phyloP scores from a whole-genome alignment of 441 rosid genomes.

The Melastoma candidum region DNA sequence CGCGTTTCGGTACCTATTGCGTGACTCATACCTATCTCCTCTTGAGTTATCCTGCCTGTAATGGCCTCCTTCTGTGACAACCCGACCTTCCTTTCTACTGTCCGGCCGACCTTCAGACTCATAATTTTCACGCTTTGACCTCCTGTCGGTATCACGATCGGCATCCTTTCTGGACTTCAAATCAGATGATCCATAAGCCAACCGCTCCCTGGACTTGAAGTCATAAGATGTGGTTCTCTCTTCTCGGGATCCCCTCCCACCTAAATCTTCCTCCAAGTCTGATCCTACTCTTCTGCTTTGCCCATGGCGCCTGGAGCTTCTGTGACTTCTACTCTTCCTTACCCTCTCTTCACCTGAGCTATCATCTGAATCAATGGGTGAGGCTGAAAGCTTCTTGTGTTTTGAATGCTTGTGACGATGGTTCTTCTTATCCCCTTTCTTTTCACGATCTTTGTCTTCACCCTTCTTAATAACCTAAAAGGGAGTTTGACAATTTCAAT shows the following conservation, averaged over 20 bases:
- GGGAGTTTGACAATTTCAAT: too few relatives aligned
- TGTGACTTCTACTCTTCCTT: constrained; percentile 18
- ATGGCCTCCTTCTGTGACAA: constrained; percentile 11
- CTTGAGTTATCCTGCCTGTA: constrained; percentile 9
- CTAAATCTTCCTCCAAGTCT: constrained; percentile 31
- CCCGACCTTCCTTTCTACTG: constrained; percentile 19
- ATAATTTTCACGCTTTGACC: constrained; percentile 25
- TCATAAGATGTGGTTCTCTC: constrained; percentile 21
- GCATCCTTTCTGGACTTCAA: constrained; percentile 19
- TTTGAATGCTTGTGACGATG: constrained; percentile 27
- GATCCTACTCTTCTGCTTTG: constrained; percentile 20
- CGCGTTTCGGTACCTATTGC: constrained; percentile 25
- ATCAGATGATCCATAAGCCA: constrained; percentile 18
- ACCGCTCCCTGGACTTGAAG: constrained; percentile 23
- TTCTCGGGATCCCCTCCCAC: constrained; percentile 20
- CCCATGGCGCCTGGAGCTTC: constrained; percentile 23
- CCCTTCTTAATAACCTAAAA: too few relatives aligned
- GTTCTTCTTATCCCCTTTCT: constrained; percentile 15
- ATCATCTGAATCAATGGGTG: constrained; percentile 37
- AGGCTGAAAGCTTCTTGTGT: constrained; percentile 30
- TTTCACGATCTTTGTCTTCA: constrained; percentile 28
- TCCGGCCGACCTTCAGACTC: constrained; percentile 18
- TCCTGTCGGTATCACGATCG: constrained; percentile 23
- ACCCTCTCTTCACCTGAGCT: constrained; percentile 21
- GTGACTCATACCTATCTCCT: constrained; percentile 21